phyloP scores from a whole-genome alignment of 148 eudicot species.

The Nyssa sinensis region DNA sequence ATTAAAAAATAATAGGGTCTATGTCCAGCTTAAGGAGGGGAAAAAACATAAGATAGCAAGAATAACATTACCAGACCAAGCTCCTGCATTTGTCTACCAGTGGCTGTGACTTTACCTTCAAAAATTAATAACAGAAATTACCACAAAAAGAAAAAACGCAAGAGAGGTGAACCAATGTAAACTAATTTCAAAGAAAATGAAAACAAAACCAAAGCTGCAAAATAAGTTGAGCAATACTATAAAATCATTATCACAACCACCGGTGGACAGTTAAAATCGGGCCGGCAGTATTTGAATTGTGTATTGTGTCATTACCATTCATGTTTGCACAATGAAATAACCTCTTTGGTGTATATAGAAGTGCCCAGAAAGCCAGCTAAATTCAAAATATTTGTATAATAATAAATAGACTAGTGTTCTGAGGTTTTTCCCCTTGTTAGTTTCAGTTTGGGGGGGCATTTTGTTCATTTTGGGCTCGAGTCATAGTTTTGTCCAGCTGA shows the following conservation, averaged over 20 bases:
- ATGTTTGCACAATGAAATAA: too few species aligned
- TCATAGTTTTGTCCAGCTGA: too few species aligned
- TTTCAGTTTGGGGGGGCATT: too few species aligned
- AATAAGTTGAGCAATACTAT: background rate
- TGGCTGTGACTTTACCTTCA: conserved; percentile 79
- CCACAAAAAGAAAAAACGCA: background rate
- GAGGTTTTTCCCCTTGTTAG: too few species aligned
- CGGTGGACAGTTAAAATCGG: background rate
- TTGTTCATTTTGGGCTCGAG: too few species aligned
- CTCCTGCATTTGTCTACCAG: conserved; percentile 60
- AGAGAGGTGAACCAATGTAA: background rate
- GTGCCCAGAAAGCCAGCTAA: too few species aligned
- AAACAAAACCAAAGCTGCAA: background rate
- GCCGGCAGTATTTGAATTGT: too few species aligned
- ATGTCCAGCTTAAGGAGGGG: background rate
- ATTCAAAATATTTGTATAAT: too few species aligned
- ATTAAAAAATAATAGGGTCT: background rate
- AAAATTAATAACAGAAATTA: background rate
- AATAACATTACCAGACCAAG: conserved; percentile 61
- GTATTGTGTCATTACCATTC: too few species aligned
- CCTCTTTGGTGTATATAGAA: too few species aligned
- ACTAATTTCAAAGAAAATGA: background rate
- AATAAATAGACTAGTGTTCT: too few species aligned
- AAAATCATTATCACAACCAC: background rate
- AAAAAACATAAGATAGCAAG: background rate